A percentile compares a stretch with the other conserved stretches of the same genome.
Evolutionary conservation across 83 land plant genomes (phyloP).

Genomic region (Diphasiastrum complanatum): DNA sequence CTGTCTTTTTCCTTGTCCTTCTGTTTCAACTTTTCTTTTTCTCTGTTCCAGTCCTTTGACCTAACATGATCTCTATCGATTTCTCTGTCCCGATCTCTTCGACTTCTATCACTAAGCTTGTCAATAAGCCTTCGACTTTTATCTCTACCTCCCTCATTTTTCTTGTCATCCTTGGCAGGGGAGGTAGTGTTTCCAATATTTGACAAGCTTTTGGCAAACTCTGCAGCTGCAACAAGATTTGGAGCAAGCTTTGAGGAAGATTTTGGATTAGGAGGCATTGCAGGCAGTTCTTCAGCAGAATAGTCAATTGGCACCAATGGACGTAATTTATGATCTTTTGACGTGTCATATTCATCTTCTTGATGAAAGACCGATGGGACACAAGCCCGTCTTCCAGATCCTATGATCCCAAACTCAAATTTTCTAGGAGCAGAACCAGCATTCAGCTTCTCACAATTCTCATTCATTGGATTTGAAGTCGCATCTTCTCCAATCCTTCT

Average conservation of each 20-base stretch:
- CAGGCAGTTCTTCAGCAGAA: constrained; percentile 90
- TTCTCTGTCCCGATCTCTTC: constrained; percentile 36
- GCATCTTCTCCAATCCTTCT: constrained; percentile 30
- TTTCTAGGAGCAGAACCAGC: constrained; percentile 48
- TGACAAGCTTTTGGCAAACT: constrained; percentile 72
- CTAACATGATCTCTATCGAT: constrained; percentile 33
- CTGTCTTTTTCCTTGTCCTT: constrained; percentile 25
- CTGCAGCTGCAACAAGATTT: constrained; percentile 75
- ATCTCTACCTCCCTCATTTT: constrained; percentile 51
- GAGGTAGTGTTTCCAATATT: constrained; percentile 6
- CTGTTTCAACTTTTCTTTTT: constrained; percentile 35
- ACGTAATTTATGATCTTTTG: constrained; percentile 74
- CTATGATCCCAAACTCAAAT: constrained; percentile 90
- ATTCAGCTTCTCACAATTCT: constrained; percentile 36
- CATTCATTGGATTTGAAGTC: constrained; percentile 15
- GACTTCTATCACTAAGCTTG: constrained; percentile 49
- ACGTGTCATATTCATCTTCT: constrained; percentile 88
- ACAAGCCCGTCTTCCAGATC: constrained; percentile 79
- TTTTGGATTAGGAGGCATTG: constrained; percentile 34
- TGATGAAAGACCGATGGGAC: constrained; percentile 85
- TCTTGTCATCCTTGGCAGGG: constrained; percentile 43
- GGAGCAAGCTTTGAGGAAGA: constrained; percentile 20
- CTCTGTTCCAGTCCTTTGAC: constrained; percentile 37
- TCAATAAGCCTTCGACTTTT: constrained; percentile 40
- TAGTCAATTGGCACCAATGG: constrained; percentile 95